phyloP scores from a whole-genome alignment of 2,329 filamentous ascomycete genomes.

The Colletotrichum australisinense region DNA sequence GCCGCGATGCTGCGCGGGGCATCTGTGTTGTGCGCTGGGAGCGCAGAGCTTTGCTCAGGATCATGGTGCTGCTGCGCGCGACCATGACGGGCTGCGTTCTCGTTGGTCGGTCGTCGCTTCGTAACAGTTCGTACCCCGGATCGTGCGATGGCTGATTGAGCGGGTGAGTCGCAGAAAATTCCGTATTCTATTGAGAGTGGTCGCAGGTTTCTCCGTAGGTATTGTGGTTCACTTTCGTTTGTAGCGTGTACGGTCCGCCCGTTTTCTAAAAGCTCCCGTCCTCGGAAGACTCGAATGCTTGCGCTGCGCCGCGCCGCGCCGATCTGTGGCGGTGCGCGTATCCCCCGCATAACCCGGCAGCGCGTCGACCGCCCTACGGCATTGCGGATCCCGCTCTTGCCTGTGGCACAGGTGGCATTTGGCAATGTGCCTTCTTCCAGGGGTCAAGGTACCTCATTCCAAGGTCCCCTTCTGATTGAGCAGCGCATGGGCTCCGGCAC shows the following conservation, averaged over 20 bases:
- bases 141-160: too few relatives aligned
- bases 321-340: slow-evolving; percentile 33
- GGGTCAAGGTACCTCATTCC: background rate
- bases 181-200: background rate
- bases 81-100: slow-evolving; percentile 16
- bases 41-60: slow-evolving; percentile 23
- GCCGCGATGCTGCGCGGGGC: background rate
- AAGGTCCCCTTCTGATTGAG: background rate
- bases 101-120: background rate
- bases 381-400: slow-evolving; percentile 8
- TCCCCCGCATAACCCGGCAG: slow-evolving; percentile 18
- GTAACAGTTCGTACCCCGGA: background rate
- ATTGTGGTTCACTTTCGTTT: background rate
- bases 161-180: too few relatives aligned
- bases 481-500: slow-evolving; percentile 8
- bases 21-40: slow-evolving; percentile 13
- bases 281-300: background rate
- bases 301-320: slow-evolving; percentile 9
- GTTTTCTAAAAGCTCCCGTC: background rate
- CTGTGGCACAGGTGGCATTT: slow-evolving; percentile 16
- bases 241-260: background rate
- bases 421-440: background rate
- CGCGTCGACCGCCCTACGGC: slow-evolving; percentile 9
- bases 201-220: background rate
- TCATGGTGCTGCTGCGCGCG: slow-evolving; percentile 6